phyloP scores from a whole-genome alignment of 192 early-diverging fungal species.

The Diversispora epigaea region DNA sequence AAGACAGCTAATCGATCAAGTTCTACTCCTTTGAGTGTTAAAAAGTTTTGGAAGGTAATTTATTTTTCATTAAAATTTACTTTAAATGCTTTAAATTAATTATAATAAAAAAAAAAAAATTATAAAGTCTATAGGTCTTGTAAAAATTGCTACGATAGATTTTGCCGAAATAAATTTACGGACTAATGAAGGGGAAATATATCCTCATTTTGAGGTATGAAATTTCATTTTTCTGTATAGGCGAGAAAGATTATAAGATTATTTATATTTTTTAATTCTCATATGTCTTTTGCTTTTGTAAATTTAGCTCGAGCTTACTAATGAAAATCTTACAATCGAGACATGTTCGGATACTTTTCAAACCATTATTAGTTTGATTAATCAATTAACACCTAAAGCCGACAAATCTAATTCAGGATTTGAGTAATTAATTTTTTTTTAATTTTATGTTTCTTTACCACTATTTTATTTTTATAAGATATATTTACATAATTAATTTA shows the following conservation, averaged over 20 bases:
- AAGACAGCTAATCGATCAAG: neutral
- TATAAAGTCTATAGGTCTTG: slow-evolving; percentile 39
- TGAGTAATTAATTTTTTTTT: slow-evolving; percentile 26
- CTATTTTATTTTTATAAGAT: neutral
- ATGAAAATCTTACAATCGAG: slow-evolving; percentile 61
- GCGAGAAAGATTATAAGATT: neutral
- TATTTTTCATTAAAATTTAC: neutral
- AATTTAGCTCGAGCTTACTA: slow-evolving; percentile 56
- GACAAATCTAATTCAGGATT: slow-evolving; percentile 32
- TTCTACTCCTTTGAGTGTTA: neutral
- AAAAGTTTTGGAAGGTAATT: slow-evolving; percentile 30
- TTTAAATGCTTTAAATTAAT: neutral
- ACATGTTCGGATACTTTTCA: slow-evolving; percentile 69
- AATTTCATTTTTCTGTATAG: neutral
- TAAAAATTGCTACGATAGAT: slow-evolving; percentile 37
- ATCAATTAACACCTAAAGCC: slow-evolving; percentile 41
- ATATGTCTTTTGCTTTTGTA: neutral
- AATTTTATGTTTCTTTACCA: neutral
- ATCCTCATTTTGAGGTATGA: slow-evolving; percentile 36
- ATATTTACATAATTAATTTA: neutral
- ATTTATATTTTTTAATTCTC: neutral
- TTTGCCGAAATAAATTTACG: slow-evolving; percentile 37
- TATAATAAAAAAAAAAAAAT: neutral
- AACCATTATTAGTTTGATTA: slow-evolving; percentile 51
- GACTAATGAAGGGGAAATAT: slow-evolving; percentile 37